These are phyloP conservation scores for Teunomyces panamensis DNA, from an alignment of 805 yeast species.

Conservation along the genomic window DNA sequence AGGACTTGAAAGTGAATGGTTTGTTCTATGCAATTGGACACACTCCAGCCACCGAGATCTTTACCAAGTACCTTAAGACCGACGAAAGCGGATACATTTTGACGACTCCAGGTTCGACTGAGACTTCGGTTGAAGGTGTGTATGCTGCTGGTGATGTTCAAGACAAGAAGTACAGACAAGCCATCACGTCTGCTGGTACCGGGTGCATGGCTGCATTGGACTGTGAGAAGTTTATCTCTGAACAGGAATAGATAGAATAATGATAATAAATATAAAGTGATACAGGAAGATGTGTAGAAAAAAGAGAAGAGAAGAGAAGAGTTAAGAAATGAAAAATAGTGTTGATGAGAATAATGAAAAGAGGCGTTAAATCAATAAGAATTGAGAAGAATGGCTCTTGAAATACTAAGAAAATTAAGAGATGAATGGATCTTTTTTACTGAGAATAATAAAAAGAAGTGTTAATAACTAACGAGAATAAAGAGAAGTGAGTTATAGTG, in stretches of 20 bases:
- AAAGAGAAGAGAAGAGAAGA: background rate
- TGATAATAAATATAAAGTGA: background rate
- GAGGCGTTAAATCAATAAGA: no score
- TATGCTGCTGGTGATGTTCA: constrained; percentile 99
- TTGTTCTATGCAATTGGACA: constrained; percentile 98
- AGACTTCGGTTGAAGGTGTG: constrained; percentile 84
- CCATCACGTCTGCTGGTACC: constrained; percentile 98
- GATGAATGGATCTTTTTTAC: no score
- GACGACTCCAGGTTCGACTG: constrained; percentile 86
- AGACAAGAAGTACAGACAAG: constrained; percentile 96
- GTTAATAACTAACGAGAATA: no score
- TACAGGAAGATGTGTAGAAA: background rate
- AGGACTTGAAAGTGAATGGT: constrained; percentile 79
- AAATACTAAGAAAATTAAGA: background rate
- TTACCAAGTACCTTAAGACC: constrained; percentile 72
- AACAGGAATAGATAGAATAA: constrained; percentile 25
- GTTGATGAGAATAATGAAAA: no score
- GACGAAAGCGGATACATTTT: constrained; percentile 87
- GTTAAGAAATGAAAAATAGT: background rate
- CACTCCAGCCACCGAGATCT: constrained; percentile 86
- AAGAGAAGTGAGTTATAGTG: no score
- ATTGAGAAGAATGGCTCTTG: no score
- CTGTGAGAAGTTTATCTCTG: constrained; percentile 80
- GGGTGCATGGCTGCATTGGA: constrained; percentile 99
- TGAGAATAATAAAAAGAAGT: no score